These are phyloP conservation scores for Chaetomium cochliodes DNA, from an alignment of 495 filamentous ascomycete genomes.

Conservation along the genomic window DNA sequence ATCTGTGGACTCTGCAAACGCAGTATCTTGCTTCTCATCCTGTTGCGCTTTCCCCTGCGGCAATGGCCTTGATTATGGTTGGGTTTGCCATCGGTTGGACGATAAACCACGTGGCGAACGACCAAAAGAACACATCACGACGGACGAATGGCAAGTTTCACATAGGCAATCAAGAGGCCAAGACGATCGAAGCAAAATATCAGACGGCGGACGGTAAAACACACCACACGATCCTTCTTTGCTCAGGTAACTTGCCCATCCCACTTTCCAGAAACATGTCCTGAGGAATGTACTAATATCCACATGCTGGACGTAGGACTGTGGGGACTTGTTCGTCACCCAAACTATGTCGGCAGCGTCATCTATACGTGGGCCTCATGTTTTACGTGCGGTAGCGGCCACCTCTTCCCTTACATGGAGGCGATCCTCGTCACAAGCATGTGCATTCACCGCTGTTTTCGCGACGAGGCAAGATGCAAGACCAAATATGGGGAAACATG, in stretches of 20 bases:
- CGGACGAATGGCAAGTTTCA: background rate
- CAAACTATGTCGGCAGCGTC: background rate
- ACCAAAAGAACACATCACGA: background rate
- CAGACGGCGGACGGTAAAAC: background rate
- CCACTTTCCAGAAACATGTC: background rate
- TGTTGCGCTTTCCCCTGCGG: background rate
- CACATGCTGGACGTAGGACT: background rate
- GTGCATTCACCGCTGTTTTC: conserved; percentile 4
- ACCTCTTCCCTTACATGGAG: background rate
- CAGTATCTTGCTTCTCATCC: conserved; percentile 1
- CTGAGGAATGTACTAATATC: background rate
- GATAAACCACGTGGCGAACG: background rate
- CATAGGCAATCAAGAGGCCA: background rate
- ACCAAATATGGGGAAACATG: background rate
- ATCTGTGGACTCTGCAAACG: conserved; percentile 4
- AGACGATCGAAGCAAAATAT: conserved; percentile 2
- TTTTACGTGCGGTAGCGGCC: background rate
- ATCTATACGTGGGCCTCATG: background rate
- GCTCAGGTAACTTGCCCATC: background rate
- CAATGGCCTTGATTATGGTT: background rate
- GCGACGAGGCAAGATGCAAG: conserved; percentile 5
- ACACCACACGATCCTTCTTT: background rate
- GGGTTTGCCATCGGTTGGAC: conserved; percentile 4
- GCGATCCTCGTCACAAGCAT: background rate
- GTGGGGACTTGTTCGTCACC: conserved; percentile 2